Base-by-base conservation (phyloP, 2,329 filamentous ascomycete species). In the Colletotrichum sp. region DNA sequence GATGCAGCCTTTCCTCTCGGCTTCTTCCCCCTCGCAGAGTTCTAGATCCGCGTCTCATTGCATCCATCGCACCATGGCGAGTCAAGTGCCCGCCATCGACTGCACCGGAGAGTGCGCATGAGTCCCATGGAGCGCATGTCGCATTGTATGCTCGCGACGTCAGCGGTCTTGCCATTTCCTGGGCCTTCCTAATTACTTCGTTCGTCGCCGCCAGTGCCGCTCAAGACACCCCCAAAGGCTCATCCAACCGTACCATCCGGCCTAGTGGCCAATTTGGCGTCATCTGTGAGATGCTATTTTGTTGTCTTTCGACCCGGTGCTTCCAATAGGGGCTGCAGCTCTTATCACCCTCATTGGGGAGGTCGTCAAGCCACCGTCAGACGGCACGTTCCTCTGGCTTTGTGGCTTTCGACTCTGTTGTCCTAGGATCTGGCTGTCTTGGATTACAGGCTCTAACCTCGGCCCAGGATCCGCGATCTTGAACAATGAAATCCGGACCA, bases 81-180 rank as follows among this genome's bases (percentile, higher is more conserved):
- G 74, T 74, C 74, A 75, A 75, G 74, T 69, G 74, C 70, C 57
- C 70, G 70, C 70, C 59, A 60, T 73, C 64, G 26, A 75, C 39
- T 48, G 39, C 64, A 43, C 26, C 24, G 18, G 15, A 71, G 28
- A 73, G 43, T 59, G 28, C 55, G 69, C 63, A 74, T 59, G 43
- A 63, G 71, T 39, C 32, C 55, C 13, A 55, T 48, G 52, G 18
- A 48, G 48, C 28, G 43, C 34, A 69, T 61, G 70, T 75, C 48
- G 70, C 57, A 75, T 73, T 69, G 26, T 52, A 39, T 59, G 30
- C 30, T 26, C 64, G 52, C 73, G 64, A 52, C 70, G 57, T 73
- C 64, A 69, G 64, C 39, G 26, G 59, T 68, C 39, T 43, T 66
- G 28, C 67, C 69, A 59, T 52, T 28, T 48, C 36, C 16, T 16